Base-by-base conservation (phyloP, 2,329 filamentous ascomycete species). In the Catunica adiposa region DNA sequence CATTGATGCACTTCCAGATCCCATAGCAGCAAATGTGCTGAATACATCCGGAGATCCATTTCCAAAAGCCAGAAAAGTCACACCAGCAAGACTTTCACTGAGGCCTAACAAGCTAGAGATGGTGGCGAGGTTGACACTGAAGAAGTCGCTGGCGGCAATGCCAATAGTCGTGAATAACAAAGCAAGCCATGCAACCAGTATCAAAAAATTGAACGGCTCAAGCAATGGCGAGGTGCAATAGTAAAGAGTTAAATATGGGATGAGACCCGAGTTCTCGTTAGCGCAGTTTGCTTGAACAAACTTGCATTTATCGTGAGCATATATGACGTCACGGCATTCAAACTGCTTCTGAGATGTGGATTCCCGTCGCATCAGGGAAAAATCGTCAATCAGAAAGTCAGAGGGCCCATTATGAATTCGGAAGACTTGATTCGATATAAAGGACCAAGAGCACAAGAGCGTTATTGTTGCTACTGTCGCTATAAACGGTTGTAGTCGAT, bases 21-120 rank as follows among this genome's bases (percentile, higher is more conserved):
- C 83, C 88, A 98, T 97, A 62, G 92, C 94, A 15, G 92, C 92
- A 70, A 98, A 97, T 1, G 92, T 98, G 61, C 89, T 96, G 69
- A 98, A 98, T 48, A 98, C 89, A 68, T 98, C 92, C 1, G 92
- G 92, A 59, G 90, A 97, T 54, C 92, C 92, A 72, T 98, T 98
- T 61, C 92, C 92, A 69, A 98, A 94, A 7, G 92, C 92, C 54
- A 98, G 72, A 64, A 98, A 94, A 0, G 92, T 98, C 26, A 98
- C 94, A 37, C 92, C 92, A 0, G 92, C 89, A 69, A 98, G 77
- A 67, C 88, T 97, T 71, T 98, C 89, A 67, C 89, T 96, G 73
- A 98, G 83, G 20, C 90, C 89, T 26, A 97, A 75, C 54, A 96
- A 80, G 56, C 77, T 83, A 22, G 92, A 83, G 62, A 98, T 92